These are phyloP conservation scores for Botrytis galanthina DNA, from an alignment of 2,329 filamentous ascomycete genomes.

Conservation along the genomic window DNA sequence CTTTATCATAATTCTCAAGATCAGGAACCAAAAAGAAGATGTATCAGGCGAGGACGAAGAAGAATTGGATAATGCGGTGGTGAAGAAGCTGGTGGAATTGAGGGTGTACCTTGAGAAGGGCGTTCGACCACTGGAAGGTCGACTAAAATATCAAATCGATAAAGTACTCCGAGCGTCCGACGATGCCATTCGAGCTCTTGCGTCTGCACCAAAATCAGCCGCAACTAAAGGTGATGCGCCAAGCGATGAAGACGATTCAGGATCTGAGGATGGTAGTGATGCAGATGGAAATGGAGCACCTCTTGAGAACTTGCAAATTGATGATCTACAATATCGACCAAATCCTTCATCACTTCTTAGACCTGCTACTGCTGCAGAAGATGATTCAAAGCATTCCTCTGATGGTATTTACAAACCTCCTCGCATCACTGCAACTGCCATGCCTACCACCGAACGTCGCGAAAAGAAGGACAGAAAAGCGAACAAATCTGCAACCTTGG, in stretches of 20 bases:
- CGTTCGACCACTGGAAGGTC: slow-evolving; percentile 82
- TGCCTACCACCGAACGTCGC: slow-evolving; percentile 58
- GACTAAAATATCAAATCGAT: slow-evolving; percentile 93
- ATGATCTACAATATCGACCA: slow-evolving; percentile 62
- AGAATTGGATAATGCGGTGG: slow-evolving; percentile 61
- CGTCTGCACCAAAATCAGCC: slow-evolving; percentile 13
- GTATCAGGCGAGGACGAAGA: slow-evolving; percentile 40
- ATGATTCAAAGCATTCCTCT: slow-evolving; percentile 41
- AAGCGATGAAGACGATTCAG: slow-evolving; percentile 29
- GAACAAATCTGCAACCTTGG: slow-evolving; percentile 77
- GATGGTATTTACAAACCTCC: slow-evolving; percentile 86
- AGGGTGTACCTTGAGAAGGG: slow-evolving; percentile 93
- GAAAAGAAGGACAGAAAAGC: slow-evolving; percentile 60
- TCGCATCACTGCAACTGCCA: slow-evolving; percentile 79
- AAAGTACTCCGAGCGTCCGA: slow-evolving; percentile 88
- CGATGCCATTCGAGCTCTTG: slow-evolving; percentile 41
- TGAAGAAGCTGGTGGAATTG: slow-evolving; percentile 85
- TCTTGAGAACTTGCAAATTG: slow-evolving; percentile 42
- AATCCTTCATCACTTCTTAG: slow-evolving; percentile 50
- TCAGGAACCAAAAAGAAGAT: slow-evolving; percentile 54
- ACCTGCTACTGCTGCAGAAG: slow-evolving; percentile 29
- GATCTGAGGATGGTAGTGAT: slow-evolving; percentile 41
- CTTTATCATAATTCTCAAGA: slow-evolving; percentile 78
- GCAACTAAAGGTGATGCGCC: slow-evolving; percentile 19
- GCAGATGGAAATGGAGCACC: slow-evolving; percentile 30